Base-by-base conservation (phyloP, 1,139 yeast species). In the Sugiyamaella neomexicana region DNA sequence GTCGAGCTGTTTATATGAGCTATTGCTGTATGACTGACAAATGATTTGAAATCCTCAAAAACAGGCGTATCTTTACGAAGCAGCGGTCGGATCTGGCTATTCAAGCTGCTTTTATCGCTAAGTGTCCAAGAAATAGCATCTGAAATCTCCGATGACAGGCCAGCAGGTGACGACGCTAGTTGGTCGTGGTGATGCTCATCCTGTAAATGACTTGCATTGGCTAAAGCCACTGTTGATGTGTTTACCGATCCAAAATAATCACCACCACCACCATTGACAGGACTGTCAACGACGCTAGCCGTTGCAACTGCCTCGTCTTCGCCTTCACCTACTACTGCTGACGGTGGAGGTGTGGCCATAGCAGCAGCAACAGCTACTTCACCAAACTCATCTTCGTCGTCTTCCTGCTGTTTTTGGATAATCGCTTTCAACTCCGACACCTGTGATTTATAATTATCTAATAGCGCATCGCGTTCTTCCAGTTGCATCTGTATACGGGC, bases 371-470 rank as follows among this genome's bases (percentile, higher is more conserved):
- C 25, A 20, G 5, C 25, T 5, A 43, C 52, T 27, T 53, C 45
- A 20, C 51, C 50, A 17, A 52, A 34, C 38, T 60, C 60, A 29
- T 67, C 67, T 53, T 67, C 67, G 52, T 72, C 73, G 46, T 68
- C 69, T 55, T 77, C 78, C 59, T 77, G 63, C 59, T 77, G 63
- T 42, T 73, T 75, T 50, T 78, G 78, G 27, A 84, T 65, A 20
- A 86, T 79, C 15, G 71, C 74, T 67, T 90, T 90, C 59, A 91
- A 75, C 55, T 84, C 89, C 27, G 73, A 74, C 60, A 90, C 73
- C 70, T 91, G 96, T 45, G 79, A 80, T 61, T 83, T 87, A 56
- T 89, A 69, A 54, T 82, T 79, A 29, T 79, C 85, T 53, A 91
- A 77, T 13, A 89, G 77, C 10, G 76, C 72, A 62, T 90, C 89